Percentiles rank a stretch among this genome's conserved stretches.
Evolutionary conservation across 2,329 filamentous ascomycete species (phyloP).

Genomic region (Truncatella angustata): DNA sequence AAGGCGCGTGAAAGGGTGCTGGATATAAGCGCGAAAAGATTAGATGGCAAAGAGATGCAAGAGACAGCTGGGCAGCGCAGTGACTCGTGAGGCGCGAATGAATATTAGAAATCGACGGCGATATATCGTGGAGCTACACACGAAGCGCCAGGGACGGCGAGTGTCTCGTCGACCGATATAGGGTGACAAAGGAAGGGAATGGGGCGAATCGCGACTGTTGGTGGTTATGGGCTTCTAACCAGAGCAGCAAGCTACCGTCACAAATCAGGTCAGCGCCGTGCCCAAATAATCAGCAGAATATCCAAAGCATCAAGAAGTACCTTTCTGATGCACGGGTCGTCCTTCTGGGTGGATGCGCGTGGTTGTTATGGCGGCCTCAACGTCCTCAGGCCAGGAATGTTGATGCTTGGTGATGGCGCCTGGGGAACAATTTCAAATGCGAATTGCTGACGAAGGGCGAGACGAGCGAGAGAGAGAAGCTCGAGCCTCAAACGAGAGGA

Average conservation of each 20-base stretch:
- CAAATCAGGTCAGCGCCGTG: neutral
- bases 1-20: neutral
- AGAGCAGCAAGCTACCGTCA: neutral
- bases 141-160: neutral
- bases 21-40: neutral
- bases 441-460: neutral
- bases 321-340: neutral
- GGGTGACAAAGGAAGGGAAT: neutral
- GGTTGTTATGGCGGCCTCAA: conserved; percentile 1
- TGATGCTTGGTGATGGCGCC: conserved; percentile 3
- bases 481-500: neutral
- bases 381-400: neutral
- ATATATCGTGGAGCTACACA: too few species aligned
- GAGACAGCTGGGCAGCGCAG: neutral
- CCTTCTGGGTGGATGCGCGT: neutral
- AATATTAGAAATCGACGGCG: neutral
- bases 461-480: conserved; percentile 1
- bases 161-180: neutral
- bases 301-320: conserved; percentile 2
- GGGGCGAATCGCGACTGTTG: neutral
- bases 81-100: neutral
- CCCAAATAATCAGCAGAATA: neutral
- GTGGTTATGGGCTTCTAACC: neutral
- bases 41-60: neutral
- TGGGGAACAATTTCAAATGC: conserved; percentile 8